Evolutionary conservation across 176 grass and related monocot species (phyloP), one percentile per base, ranked within the genome.

Genomic region (Avena sativa): DNA sequence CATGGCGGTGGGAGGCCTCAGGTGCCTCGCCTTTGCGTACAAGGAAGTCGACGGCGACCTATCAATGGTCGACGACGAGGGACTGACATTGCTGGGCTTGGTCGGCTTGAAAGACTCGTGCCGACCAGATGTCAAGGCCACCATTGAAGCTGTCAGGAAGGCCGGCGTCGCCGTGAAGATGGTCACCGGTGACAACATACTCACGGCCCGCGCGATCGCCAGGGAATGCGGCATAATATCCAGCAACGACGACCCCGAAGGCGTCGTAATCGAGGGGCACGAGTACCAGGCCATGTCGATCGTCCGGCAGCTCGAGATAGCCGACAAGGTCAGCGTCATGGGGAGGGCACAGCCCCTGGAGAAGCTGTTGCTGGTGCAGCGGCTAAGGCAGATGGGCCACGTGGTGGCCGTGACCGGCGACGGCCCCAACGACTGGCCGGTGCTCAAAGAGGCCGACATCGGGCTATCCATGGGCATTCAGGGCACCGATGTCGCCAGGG

Each of bases 401-500:
- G 93, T 95, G 34, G 95, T 95, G 0, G 93, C 91, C 2, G 89
- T 98, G 30, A 93, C 91, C 2, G 83, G 93, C 8, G 30, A 4
- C 28, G 28, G 28, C 64, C 5, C 16, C 34, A 43, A 20, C 14
- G 67, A 69, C 30, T 32, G 32, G 32, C 32, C 8, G 2, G 95
- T 89, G 1, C 87, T 93, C 17, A 94, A 90, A 7, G 15, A 40
- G 32, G 32, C 66, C 13, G 66, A 69, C 6, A 34, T 69, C 28
- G 65, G 32, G 28, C 30, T 68, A 2, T 16, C 28, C 12, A 98
- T 98, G 96, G 90, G 93, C 28, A 28, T 95, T n/a, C 91, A 98
- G 81, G 96, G 96, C 64, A 95, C 91, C 6, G 91, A 95, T 36
- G 89, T 98, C 2, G 90, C 93, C 19, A 98, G 93, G 88, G 95